Percentiles rank a stretch among this genome's conserved stretches.
Conservation (phyloP, 768 basidiomycete species). For the Russula lepida region DNA sequence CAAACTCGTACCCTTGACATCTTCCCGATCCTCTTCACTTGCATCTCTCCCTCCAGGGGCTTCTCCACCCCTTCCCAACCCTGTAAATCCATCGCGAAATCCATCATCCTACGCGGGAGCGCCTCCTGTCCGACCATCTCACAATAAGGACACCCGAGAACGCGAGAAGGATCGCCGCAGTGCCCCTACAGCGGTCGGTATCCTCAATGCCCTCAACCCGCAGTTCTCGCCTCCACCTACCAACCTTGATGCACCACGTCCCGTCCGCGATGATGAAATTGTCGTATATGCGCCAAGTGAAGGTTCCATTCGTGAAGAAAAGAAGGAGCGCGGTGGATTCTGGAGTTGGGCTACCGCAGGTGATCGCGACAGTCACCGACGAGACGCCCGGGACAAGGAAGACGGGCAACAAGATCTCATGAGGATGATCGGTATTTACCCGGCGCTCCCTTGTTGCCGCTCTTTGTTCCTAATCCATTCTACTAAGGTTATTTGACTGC, state of each 20-base stretch:
- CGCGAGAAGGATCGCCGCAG: constrained; percentile 25
- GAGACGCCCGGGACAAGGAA: constrained; percentile 31
- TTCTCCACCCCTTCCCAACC: constrained; percentile 33
- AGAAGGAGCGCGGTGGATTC: constrained; percentile 45
- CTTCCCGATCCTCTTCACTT: constrained; percentile 45
- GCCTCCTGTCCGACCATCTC: constrained; percentile 3
- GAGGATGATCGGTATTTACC: constrained; percentile 55
- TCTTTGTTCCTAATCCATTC: not conserved
- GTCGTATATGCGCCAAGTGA: constrained; percentile 20
- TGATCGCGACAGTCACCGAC: constrained; percentile 34
- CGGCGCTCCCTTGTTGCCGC: not conserved
- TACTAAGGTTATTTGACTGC: constrained; percentile 63
- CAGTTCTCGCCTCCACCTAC: constrained; percentile 25
- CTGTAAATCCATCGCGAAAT: constrained; percentile 12
- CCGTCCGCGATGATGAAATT: constrained; percentile 29
- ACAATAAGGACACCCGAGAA: constrained; percentile 22
- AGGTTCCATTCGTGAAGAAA: constrained; percentile 28
- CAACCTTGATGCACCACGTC: constrained; percentile 20
- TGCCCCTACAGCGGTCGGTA: constrained; percentile 38
- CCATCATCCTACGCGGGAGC: constrained; percentile 8
- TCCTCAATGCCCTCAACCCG: constrained; percentile 58
- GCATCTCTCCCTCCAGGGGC: constrained; percentile 39
- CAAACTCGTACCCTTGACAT: constrained; percentile 22
- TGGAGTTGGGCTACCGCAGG: constrained; percentile 35
- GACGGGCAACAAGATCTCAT: constrained; percentile 47